Evolutionary conservation across 768 basidiomycete species (phyloP).

Genomic region (Boletus insuetus): DNA sequence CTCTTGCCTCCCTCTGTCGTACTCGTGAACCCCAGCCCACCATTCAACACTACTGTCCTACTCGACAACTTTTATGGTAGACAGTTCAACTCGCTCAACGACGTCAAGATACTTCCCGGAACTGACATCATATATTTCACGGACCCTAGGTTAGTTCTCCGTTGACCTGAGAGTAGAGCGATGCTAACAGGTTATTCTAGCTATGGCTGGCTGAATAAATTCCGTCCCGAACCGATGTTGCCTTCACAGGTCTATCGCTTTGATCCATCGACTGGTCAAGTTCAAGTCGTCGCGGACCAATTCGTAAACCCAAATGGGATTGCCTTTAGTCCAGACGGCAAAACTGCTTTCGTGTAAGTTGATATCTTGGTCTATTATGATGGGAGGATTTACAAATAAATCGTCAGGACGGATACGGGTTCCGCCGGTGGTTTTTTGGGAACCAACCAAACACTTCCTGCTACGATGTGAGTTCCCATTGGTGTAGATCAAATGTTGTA

Average conservation of each 20-base stretch:
- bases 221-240: slow-evolving; percentile 63
- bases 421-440: slow-evolving; percentile 43
- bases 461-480: slow-evolving; percentile 56
- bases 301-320: slow-evolving; percentile 74
- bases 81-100: slow-evolving; percentile 83
- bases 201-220: slow-evolving; percentile 62
- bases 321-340: slow-evolving; percentile 64
- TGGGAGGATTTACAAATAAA: slow-evolving; percentile 11
- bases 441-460: slow-evolving; percentile 56
- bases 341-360: slow-evolving; percentile 59
- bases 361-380: not conserved
- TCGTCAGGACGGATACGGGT: slow-evolving; percentile 32
- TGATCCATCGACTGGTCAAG: slow-evolving; percentile 61
- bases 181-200: slow-evolving; percentile 31
- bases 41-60: slow-evolving; percentile 65
- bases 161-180: not conserved
- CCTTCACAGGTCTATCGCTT: slow-evolving; percentile 76
- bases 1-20: slow-evolving; percentile 58
- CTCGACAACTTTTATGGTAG: slow-evolving; percentile 79
- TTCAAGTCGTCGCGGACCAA: slow-evolving; percentile 76
- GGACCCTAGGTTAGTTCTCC: slow-evolving; percentile 53
- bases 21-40: slow-evolving; percentile 60
- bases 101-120: slow-evolving; percentile 68
- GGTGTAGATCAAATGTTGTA: not conserved
- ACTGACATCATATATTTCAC: slow-evolving; percentile 76